Percentiles rank a stretch among this genome's conserved stretches.
phyloP scores from a whole-genome alignment of 371 early-diverging fungal species.

The Apophysomyces trapeziformis region DNA sequence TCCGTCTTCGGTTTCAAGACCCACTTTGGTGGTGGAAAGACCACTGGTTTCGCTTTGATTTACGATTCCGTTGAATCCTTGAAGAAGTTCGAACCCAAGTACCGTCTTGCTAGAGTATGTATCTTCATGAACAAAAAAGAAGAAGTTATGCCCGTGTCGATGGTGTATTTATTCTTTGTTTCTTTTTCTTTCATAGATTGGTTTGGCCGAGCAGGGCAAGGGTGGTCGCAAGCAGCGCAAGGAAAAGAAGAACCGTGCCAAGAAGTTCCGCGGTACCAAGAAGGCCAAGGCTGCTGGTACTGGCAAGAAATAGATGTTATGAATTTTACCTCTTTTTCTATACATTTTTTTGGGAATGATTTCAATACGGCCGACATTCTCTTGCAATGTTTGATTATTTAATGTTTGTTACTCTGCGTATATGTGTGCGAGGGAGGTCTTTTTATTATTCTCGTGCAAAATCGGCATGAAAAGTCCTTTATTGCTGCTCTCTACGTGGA shows the following conservation, averaged over 20 bases:
- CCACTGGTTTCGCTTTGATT: conserved; percentile 97
- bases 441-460: background rate
- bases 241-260: conserved; percentile 99
- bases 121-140: background rate
- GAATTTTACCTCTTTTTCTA: background rate
- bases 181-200: conserved; percentile 54
- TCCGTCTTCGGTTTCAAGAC: conserved; percentile 97
- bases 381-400: conserved; percentile 4
- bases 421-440: background rate
- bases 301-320: conserved; percentile 52
- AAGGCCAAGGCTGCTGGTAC: conserved; percentile 84
- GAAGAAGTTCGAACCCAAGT: conserved; percentile 99
- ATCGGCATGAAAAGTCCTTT: background rate
- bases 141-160: background rate
- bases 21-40: conserved; percentile 97
- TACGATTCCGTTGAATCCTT: conserved; percentile 95
- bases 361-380: conserved; percentile 10
- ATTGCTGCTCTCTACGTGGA: background rate
- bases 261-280: conserved; percentile 98
- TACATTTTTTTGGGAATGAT: conserved; percentile 4
- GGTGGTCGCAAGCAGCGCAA: conserved; percentile 97
- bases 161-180: background rate
- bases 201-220: conserved; percentile 77
- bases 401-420: background rate
- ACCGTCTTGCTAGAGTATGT: conserved; percentile 85